phyloP scores from a whole-genome alignment of 2,329 filamentous ascomycete genomes.

The Dendrostoma leiphaemia region DNA sequence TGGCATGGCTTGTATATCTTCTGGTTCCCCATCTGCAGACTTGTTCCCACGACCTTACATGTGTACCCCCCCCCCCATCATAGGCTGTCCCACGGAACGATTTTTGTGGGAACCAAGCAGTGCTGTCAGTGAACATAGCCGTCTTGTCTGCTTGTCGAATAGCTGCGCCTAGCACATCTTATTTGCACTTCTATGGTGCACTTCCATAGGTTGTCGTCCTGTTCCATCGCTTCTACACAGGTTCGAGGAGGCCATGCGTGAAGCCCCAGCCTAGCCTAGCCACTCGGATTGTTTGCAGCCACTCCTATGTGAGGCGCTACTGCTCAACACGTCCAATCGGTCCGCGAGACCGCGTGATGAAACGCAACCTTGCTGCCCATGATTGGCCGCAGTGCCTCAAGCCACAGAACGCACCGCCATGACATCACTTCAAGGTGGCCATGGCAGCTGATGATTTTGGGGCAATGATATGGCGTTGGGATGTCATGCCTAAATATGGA shows the following conservation, averaged over 20 bases:
- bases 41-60: no score
- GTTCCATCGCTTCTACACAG: neutral
- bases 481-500: no score
- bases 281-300: conserved; percentile 8
- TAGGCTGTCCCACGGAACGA: no score
- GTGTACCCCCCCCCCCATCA: no score
- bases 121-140: no score
- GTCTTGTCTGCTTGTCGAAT: no score
- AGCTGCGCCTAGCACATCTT: no score
- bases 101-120: no score
- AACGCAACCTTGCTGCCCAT: neutral
- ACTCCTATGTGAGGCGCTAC: conserved; percentile 7
- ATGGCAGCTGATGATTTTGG: neutral
- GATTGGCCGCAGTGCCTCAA: neutral
- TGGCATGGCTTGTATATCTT: no score
- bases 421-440: conserved; percentile 13
- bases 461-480: neutral
- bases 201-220: no score
- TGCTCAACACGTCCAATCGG: conserved; percentile 6
- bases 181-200: no score
- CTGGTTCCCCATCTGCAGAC: no score
- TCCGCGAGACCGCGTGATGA: neutral
- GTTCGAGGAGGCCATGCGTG: neutral
- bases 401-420: conserved; percentile 9
- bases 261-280: neutral